phyloP scores from a whole-genome alignment of 495 filamentous ascomycete species.

The Penicillium herquei region DNA sequence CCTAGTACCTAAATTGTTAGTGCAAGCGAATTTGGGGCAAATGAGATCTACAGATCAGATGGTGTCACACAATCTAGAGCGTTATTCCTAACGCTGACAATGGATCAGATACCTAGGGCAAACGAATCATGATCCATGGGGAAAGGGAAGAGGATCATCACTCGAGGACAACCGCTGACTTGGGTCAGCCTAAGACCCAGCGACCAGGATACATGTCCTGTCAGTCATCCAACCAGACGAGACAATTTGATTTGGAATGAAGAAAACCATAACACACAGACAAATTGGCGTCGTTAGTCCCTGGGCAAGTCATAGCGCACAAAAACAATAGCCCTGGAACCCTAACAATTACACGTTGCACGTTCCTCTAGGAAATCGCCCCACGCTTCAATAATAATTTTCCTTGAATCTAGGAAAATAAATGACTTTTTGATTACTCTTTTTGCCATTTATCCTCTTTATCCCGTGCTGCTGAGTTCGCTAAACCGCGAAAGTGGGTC shows the following conservation, averaged over 20 bases:
- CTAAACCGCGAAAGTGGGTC: constrained; percentile 12
- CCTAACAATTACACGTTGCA: constrained; percentile 10
- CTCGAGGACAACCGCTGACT: constrained; percentile 30
- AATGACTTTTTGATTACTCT: neutral
- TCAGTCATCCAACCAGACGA: constrained; percentile 30
- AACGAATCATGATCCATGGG: constrained; percentile 7
- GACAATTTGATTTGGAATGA: constrained; percentile 24
- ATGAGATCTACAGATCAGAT: constrained; percentile 3
- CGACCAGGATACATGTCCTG: constrained; percentile 37
- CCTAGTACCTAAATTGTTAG: neutral
- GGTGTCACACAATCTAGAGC: neutral
- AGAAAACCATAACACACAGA: constrained; percentile 16
- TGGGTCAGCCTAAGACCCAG: constrained; percentile 35
- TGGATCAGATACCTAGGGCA: neutral
- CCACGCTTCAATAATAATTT: neutral
- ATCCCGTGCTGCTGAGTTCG: constrained; percentile 13
- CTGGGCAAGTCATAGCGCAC: constrained; percentile 19
- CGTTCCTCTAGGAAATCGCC: constrained; percentile 8
- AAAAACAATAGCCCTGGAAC: constrained; percentile 4
- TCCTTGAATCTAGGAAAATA: neutral
- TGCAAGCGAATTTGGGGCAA: neutral
- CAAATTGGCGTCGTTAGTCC: constrained; percentile 15
- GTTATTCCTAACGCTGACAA: neutral
- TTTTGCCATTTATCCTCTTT: neutral
- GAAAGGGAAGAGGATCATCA: constrained; percentile 25